Evolutionary conservation across 176 grass and related monocot species (phyloP), one percentile per base, ranked within the genome.

Genomic region (Leersia perrieri): DNA sequence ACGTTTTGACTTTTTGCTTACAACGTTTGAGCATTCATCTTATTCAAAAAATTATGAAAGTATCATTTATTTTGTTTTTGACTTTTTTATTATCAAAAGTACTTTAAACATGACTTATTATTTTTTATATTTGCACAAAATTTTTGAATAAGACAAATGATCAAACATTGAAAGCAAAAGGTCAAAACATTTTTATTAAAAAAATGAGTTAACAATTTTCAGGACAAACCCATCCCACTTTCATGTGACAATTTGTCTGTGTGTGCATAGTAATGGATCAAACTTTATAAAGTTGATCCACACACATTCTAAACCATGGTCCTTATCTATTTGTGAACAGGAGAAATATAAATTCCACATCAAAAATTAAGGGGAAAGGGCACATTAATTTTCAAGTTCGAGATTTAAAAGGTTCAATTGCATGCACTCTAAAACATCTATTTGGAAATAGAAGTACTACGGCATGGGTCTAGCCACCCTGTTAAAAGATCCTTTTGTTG

Each of bases 381-480:
- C 6, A 7, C 49, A 5, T 22, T 51, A 51, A 14, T 51, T 49
- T 53, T 53, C 49, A 53, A 22, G 20, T 69, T 36, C 32, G 7
- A 68, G 28, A 44, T 34, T 67, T 49, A 49, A 67, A 67, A 44
- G 32, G 41, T 57, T 79, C n/a, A 18, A 55, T 32, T 80, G 64
- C 44, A 80, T 7, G 1, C 44, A 55, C 29, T 74, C 66, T 30
- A 6, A 65, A 65, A 12, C 35, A 60, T 81, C 26, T 61, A 35
- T 80, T 80, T 11, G 9, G 23, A 41, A 18, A 81, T 6, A 70
- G 15, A 33, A 66, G 22, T 66, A 68, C 33, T 23, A 27, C 23
- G 16, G 11, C 62, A 67, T 69, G 33, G 34, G 16, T n/a, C n/a
- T n/a, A n/a, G n/a, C n/a, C n/a, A n/a, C 61, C 32, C 57, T 26